These are phyloP conservation scores for Debaryomyces coudertii DNA, from an alignment of 1,139 yeast species.

Conservation along the genomic window DNA sequence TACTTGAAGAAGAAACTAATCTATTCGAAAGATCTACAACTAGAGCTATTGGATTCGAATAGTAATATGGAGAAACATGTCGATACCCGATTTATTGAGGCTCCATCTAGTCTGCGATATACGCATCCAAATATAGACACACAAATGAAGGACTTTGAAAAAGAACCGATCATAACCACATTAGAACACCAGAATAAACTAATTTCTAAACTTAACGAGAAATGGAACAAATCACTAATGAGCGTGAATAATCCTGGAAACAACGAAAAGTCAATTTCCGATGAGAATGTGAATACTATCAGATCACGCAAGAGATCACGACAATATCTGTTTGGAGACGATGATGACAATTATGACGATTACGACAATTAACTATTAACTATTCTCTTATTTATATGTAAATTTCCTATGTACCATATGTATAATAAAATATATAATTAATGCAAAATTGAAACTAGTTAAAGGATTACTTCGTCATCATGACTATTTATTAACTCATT, in stretches of 20 bases:
- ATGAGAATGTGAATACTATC: background rate
- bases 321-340: conserved; percentile 25
- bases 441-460: conserved; percentile 11
- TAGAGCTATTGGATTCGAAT: conserved; percentile 29
- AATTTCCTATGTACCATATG: conserved; percentile 9
- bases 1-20: conserved; percentile 35
- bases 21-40: conserved; percentile 43
- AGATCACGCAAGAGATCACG: conserved; percentile 25
- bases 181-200: conserved; percentile 37
- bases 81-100: conserved; percentile 14
- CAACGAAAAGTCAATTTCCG: background rate
- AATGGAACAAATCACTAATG: conserved; percentile 15
- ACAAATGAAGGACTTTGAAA: conserved; percentile 4
- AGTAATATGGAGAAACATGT: conserved; percentile 8
- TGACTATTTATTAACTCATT: conserved; percentile 34
- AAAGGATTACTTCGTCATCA: conserved; percentile 45
- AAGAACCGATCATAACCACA: conserved; percentile 19
- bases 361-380: conserved; percentile 8
- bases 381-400: background rate
- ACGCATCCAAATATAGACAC: background rate
- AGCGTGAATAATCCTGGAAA: background rate
- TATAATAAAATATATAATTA: conserved; percentile 7
- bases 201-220: conserved; percentile 19
- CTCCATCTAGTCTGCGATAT: background rate
- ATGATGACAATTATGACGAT: conserved; percentile 21